Base-by-base conservation (phyloP, 257 asterid species). In the Paraleonurus japonicus region DNA sequence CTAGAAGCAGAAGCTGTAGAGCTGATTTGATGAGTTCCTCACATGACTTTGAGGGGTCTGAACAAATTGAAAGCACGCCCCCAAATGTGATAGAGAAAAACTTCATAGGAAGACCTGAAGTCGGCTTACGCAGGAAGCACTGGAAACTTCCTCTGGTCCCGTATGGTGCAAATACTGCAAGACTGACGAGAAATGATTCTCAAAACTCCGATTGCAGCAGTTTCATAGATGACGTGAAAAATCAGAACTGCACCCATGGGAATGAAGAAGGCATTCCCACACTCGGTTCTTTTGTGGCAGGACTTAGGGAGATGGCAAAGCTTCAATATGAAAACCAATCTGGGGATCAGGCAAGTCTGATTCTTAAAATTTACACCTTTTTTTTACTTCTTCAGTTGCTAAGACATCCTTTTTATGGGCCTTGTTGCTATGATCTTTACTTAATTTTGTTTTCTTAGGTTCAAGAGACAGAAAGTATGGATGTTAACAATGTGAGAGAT, bases 251-350 rank as follows among this genome's bases (percentile, higher is more conserved):
- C 58, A 58, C 65, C 61, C 75, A 82, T 24, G 91, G 86, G 75
- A 95, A 91, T 69, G 96, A 83, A 71, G 94, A 87, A 59, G 65
- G 65, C 71, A 90, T 95, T 73, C 97, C 97, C 15, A 92, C 97
- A 73, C 92, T 92, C 39, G 92, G 92, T 73, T 85, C 96, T 61
- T 95, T 92, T 78, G 95, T 95, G 61, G 96, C 97, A 10, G 99
- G 96, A 41, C 86, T 95, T 58, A 85, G 75, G 86, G 97, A 92
- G 78, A 89, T 92, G 95, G 96, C 95, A 16, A 85, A 85, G 81
- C 88, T 77, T 74, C 95, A 93, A 69, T 84, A 76, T 75, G 87
- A 79, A 60, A 61, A 65, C 67, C 76, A 79, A 69, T 61, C 66
- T 54, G 79, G 63, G 63, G 77, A 78, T 75, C 87, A 88, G 95